These are phyloP conservation scores for Canavalia ensiformis DNA, from an alignment of 306 rosid genomes.

Conservation along the genomic window DNA sequence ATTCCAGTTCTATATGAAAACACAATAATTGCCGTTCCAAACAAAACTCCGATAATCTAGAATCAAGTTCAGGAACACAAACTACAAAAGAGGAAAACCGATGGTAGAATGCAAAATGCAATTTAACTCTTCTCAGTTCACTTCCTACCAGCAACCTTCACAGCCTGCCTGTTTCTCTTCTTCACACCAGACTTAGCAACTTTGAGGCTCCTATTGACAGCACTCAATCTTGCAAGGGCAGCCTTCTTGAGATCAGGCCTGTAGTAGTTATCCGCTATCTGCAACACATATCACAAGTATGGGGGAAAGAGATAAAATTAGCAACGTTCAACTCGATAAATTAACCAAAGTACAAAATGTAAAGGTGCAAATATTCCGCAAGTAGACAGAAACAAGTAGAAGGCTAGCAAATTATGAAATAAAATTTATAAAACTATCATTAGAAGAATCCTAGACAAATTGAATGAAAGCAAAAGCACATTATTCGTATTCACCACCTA, in stretches of 20 bases:
- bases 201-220: conserved; percentile 82
- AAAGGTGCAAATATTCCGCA: background rate
- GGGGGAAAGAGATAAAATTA: background rate
- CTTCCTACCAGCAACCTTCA: conserved; percentile 53
- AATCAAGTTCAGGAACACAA: conserved; percentile 17
- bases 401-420: background rate
- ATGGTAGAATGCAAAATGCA: conserved; percentile 27
- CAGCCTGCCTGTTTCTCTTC: conserved; percentile 90
- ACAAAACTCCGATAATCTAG: conserved; percentile 36
- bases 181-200: conserved; percentile 91
- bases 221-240: conserved; percentile 93
- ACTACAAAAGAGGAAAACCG: conserved; percentile 39
- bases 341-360: background rate
- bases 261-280: conserved; percentile 84
- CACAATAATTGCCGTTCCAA: conserved; percentile 18
- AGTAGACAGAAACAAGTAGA: background rate
- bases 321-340: background rate
- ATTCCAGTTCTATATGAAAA: conserved; percentile 26
- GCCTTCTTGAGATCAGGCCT: conserved; percentile 92
- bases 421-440: background rate
- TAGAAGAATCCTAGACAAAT: background rate
- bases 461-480: background rate
- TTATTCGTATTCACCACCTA: background rate
- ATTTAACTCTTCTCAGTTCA: conserved; percentile 20
- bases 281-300: conserved; percentile 15